Evolutionary conservation across 148 eudicot genomes (phyloP).

Genomic region (Chenopodium quinoa): DNA sequence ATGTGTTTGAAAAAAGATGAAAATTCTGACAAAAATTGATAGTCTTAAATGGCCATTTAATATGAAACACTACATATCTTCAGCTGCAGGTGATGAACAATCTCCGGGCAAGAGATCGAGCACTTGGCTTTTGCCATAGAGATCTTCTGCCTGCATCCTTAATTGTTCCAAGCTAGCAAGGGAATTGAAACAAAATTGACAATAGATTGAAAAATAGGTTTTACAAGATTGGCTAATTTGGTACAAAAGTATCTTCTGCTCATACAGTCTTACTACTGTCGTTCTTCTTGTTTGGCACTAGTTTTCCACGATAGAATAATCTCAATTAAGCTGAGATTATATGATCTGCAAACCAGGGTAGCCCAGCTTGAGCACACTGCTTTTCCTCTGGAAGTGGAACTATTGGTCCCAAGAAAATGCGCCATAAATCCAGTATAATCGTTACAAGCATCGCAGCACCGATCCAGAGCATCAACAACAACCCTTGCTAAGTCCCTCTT

Average conservation of each 20-base stretch:
- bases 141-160: neutral
- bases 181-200: neutral
- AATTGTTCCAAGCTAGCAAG: neutral
- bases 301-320: neutral
- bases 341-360: slow-evolving; percentile 75
- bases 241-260: neutral
- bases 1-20: no score
- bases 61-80: no score
- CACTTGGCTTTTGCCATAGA: neutral
- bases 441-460: slow-evolving; percentile 97
- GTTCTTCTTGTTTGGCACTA: neutral
- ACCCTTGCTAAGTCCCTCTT: slow-evolving; percentile 79
- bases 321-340: slow-evolving; percentile 16
- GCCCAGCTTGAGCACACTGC: slow-evolving; percentile 63
- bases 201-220: neutral
- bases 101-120: neutral
- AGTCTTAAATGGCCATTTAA: no score
- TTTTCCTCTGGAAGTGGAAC: slow-evolving; percentile 56
- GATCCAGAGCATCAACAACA: slow-evolving; percentile 74
- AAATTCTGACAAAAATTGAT: no score
- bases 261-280: neutral
- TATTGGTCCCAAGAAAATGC: slow-evolving; percentile 82
- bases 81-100: no score
- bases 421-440: slow-evolving; percentile 92
- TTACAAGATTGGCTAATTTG: neutral